phyloP scores from a whole-genome alignment of 2,329 filamentous ascomycete species.

The Aspergillus sp. region DNA sequence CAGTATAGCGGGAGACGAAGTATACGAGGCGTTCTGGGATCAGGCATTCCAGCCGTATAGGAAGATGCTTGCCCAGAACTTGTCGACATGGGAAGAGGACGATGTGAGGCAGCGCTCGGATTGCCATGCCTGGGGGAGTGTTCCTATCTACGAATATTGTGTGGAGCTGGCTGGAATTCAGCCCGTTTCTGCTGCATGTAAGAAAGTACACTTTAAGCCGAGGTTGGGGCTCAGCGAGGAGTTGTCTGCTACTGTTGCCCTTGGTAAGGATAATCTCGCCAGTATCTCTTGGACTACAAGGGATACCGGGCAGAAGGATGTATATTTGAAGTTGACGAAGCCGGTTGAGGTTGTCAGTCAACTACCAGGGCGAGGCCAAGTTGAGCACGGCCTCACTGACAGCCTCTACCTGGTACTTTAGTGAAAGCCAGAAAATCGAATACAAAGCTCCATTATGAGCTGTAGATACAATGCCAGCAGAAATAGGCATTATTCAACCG shows the following conservation, averaged over 20 bases:
- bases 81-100: conserved; percentile 47
- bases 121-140: conserved; percentile 47
- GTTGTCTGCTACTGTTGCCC: conserved; percentile 20
- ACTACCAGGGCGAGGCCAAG: conserved; percentile 14
- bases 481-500: too few relatives aligned
- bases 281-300: conserved; percentile 17
- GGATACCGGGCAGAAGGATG: conserved; percentile 2
- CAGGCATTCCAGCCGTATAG: conserved; percentile 38
- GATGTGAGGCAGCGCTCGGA: conserved; percentile 45
- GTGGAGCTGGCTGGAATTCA: conserved; percentile 34
- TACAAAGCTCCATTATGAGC: too few relatives aligned
- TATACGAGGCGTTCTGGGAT: conserved; percentile 37
- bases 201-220: conserved; percentile 22
- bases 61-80: conserved; percentile 37
- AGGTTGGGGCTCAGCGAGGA: conserved; percentile 13
- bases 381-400: conserved; percentile 20
- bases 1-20: conserved; percentile 29
- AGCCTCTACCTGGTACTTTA: background rate
- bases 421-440: too few relatives aligned
- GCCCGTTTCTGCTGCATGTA: conserved; percentile 15
- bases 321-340: conserved; percentile 20
- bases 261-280: conserved; percentile 25
- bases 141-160: conserved; percentile 44
- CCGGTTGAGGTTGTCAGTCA: conserved; percentile 18
- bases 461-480: too few relatives aligned